Evolutionary conservation across 257 asterid species (phyloP).

Genomic region (Misopates orontium): DNA sequence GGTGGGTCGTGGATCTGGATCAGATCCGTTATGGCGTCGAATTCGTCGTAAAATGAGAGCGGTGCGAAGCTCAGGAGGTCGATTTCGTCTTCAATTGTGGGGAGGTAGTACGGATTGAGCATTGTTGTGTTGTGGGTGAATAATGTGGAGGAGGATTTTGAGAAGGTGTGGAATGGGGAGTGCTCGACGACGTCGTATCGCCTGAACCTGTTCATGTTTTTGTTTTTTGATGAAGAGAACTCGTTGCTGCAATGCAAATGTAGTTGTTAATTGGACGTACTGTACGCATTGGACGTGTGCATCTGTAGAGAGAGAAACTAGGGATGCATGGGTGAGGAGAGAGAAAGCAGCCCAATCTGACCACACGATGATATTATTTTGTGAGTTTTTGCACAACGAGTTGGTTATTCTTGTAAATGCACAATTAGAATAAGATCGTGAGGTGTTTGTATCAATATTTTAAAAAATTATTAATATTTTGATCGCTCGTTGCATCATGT

Average conservation of each 20-base stretch:
- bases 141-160: slow-evolving; percentile 41
- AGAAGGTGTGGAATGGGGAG: slow-evolving; percentile 43
- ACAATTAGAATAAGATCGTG: too few relatives aligned
- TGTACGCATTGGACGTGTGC: not conserved
- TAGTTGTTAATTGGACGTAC: too few relatives aligned
- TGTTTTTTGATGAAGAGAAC: slow-evolving; percentile 20
- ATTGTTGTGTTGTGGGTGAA: slow-evolving; percentile 33
- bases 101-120: slow-evolving; percentile 33
- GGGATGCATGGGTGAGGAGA: not conserved
- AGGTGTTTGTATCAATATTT: too few relatives aligned
- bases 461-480: too few relatives aligned
- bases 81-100: slow-evolving; percentile 44
- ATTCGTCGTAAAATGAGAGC: slow-evolving; percentile 26
- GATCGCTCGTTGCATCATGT: too few relatives aligned
- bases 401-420: too few relatives aligned
- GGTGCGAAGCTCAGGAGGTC: slow-evolving; percentile 42
- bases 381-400: too few relatives aligned
- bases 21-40: slow-evolving; percentile 69
- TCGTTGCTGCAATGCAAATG: too few relatives aligned
- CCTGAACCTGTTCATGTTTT: slow-evolving; percentile 53
- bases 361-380: too few relatives aligned
- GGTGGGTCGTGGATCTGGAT: slow-evolving; percentile 64
- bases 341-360: not conserved
- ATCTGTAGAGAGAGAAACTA: not conserved
- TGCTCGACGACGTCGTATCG: slow-evolving; percentile 61